Base-by-base conservation (phyloP, 78 protist species). In the Mantamonas sphyraenae region DNA sequence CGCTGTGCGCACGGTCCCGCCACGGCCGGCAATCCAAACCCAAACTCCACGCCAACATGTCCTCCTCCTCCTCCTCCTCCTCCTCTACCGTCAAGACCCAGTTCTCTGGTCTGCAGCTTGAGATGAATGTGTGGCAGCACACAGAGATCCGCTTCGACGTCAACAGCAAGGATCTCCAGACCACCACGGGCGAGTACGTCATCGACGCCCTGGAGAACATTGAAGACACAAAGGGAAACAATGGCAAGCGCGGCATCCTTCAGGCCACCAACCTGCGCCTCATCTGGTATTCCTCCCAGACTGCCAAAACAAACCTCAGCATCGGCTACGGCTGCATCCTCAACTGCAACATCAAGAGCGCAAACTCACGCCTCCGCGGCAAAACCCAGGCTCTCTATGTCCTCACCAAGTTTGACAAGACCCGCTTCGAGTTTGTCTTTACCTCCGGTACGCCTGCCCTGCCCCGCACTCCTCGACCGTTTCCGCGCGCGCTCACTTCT, bases 211-310 rank as follows among this genome's bases (percentile, higher is more conserved):
- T 24, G 38, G 30, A 73, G 50, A 9, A 63, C 35, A 16, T 67
- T 56, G 95, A 90, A 60, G 95, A 90, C 78, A 85, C 89, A 17
- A 90, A 90, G 72, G 95, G 95, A 1, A 83, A 83, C 68, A 77
- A 68, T 51, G 95, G 95, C 30, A 81, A 79, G 56, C 37, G 22
- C 10, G 95, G 95, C 7, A 2, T 12, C 14, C 57, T 90, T 34
- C 20, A 35, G 7, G 64, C 86, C 34, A 81, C 95, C 19, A 90
- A 90, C 69, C 71, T 90, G 38, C 64, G 95, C 9, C 30, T 90
- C 16, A 71, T 85, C 37, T 90, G 95, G 95, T 0, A 10, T 30
- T 42, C 68, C 57, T 1, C 19, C 8, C 9, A 51, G 12, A 30
- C 65, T 19, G 26, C 57, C 8, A 2, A 26, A 22, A 73, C 35